Evolutionary conservation across 2,329 filamentous ascomycete genomes (phyloP).

Genomic region (Fonsecaea erecta): DNA sequence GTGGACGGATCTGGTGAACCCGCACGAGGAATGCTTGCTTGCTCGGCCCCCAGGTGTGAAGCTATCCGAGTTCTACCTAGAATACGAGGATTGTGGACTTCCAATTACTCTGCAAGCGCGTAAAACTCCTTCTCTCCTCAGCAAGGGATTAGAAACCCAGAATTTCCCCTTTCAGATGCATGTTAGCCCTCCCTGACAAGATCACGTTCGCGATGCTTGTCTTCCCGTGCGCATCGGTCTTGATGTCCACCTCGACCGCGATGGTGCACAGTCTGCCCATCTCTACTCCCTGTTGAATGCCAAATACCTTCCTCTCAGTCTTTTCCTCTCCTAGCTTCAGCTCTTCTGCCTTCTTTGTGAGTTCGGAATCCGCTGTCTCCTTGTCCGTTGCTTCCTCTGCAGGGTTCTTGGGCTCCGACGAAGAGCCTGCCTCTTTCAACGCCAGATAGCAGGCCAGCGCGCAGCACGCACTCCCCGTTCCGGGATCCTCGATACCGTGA

Average conservation of each 20-base stretch:
- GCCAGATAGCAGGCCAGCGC: constrained; percentile 62
- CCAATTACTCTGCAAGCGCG: background rate
- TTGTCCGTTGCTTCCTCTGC: constrained; percentile 52
- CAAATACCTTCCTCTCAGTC: constrained; percentile 49
- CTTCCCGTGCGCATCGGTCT: constrained; percentile 49
- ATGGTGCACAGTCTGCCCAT: constrained; percentile 61
- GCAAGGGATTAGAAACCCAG: constrained; percentile 34
- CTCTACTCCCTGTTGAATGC: constrained; percentile 69
- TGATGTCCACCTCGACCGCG: constrained; percentile 48
- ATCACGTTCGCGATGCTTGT: constrained; percentile 51
- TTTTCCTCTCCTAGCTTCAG: constrained; percentile 47
- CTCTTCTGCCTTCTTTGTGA: constrained; percentile 42
- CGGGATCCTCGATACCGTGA: constrained; percentile 60
- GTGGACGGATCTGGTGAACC: background rate
- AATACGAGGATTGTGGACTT: background rate
- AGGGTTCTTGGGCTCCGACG: constrained; percentile 21
- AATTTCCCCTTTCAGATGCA: constrained; percentile 51
- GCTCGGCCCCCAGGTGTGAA: background rate
- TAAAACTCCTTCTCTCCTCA: background rate
- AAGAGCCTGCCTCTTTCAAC: constrained; percentile 35
- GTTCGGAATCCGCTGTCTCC: constrained; percentile 52
- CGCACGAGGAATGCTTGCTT: background rate
- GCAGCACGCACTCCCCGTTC: constrained; percentile 67
- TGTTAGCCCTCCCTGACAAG: constrained; percentile 52
- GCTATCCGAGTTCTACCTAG: constrained; percentile 12